Conservation (phyloP, 2,329 filamentous ascomycete genomes). For the Penicillium sp. region DNA sequence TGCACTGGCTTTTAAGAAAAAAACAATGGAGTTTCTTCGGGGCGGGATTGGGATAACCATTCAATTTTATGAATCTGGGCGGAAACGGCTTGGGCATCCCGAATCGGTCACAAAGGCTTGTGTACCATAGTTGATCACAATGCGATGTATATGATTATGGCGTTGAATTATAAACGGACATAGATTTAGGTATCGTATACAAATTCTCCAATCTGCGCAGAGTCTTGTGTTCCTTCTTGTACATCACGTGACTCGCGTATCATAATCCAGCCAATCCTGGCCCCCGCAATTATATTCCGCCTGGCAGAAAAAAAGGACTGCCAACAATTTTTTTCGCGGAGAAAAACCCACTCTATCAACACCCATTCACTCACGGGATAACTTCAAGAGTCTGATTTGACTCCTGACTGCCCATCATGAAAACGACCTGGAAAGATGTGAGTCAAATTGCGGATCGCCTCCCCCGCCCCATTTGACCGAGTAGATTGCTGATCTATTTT, state of each 20-base stretch:
- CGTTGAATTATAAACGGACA: not conserved
- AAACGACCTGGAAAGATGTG: slow-evolving; percentile 61
- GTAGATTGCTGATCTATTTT: slow-evolving; percentile 38
- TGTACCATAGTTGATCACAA: slow-evolving; percentile 26
- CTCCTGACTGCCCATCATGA: slow-evolving; percentile 49
- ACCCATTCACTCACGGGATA: slow-evolving; percentile 21
- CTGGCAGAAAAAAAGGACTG: slow-evolving; percentile 27
- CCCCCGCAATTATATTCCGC: slow-evolving; percentile 23
- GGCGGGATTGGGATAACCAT: slow-evolving; percentile 20
- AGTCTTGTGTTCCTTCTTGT: not conserved
- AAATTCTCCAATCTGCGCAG: not conserved
- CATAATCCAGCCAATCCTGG: slow-evolving; percentile 17
- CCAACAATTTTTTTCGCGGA: slow-evolving; percentile 30
- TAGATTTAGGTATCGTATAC: not conserved
- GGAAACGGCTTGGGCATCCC: slow-evolving; percentile 13
- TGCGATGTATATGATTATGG: slow-evolving; percentile 20
- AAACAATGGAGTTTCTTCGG: slow-evolving; percentile 38
- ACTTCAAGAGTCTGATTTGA: slow-evolving; percentile 29
- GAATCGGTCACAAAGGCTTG: slow-evolving; percentile 15
- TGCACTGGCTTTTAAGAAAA: slow-evolving; percentile 23
- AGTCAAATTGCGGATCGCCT: slow-evolving; percentile 15
- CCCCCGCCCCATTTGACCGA: not conserved
- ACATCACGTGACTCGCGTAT: slow-evolving; percentile 19
- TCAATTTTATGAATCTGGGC: slow-evolving; percentile 15
- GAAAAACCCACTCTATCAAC: slow-evolving; percentile 24